These are phyloP conservation scores for Spathaspora sp. DNA, from an alignment of 1,139 yeast genomes.

Conservation along the genomic window DNA sequence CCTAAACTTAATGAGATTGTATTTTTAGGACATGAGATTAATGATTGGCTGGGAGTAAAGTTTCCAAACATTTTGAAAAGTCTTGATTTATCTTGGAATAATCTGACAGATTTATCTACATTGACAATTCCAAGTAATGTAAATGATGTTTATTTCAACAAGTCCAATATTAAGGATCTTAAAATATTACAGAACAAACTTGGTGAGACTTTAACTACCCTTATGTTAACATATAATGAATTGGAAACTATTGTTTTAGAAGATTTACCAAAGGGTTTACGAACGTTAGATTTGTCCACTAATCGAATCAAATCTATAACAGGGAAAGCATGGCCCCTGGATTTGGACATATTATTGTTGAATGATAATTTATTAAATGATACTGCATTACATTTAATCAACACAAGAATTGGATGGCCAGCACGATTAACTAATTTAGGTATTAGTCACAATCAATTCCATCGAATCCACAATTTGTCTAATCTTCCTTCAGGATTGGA, in stretches of 20 bases:
- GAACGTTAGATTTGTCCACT: slow-evolving; percentile 29
- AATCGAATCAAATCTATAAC: slow-evolving; percentile 18
- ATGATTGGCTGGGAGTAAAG: slow-evolving; percentile 26
- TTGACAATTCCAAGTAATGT: slow-evolving; percentile 20
- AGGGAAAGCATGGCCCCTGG: slow-evolving; percentile 27
- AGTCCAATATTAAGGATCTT: slow-evolving; percentile 23
- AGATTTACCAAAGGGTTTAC: slow-evolving; percentile 25
- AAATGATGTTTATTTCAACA: slow-evolving; percentile 31
- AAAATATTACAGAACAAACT: slow-evolving; percentile 6
- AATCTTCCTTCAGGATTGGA: slow-evolving; percentile 23
- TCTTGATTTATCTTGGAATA: slow-evolving; percentile 39
- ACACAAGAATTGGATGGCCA: slow-evolving; percentile 28
- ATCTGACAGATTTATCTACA: slow-evolving; percentile 17
- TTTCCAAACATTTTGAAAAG: slow-evolving; percentile 26
- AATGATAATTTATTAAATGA: slow-evolving; percentile 24
- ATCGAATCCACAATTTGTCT: slow-evolving; percentile 19
- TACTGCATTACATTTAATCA: slow-evolving; percentile 14
- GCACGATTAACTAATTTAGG: slow-evolving; percentile 20
- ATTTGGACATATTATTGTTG: slow-evolving; percentile 25
- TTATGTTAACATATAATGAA: slow-evolving; percentile 37
- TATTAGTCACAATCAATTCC: slow-evolving; percentile 21
- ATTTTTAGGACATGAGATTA: slow-evolving; percentile 32
- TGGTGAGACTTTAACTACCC: slow-evolving; percentile 24
- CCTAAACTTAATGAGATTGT: slow-evolving; percentile 24
- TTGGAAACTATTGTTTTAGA: slow-evolving; percentile 21